A percentile compares a stretch with the other conserved stretches of the same genome.
phyloP scores from a whole-genome alignment of 805 yeast species.

The Teunomyces kruisii region DNA sequence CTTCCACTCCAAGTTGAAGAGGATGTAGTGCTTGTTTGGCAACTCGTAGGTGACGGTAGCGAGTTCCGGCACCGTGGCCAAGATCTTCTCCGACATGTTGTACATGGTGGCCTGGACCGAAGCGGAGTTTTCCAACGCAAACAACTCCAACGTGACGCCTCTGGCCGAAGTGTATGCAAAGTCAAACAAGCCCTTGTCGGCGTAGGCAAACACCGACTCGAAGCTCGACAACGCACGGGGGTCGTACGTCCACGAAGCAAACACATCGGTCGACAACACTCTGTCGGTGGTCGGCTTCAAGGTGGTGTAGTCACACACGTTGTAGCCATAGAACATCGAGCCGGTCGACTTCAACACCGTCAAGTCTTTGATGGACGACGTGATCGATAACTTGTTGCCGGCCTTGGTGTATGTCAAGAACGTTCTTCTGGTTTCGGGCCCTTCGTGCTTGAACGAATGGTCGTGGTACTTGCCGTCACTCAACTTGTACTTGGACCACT shows the following conservation, averaged over 20 bases:
- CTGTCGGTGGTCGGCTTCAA: conserved; percentile 81
- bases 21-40: conserved; percentile 91
- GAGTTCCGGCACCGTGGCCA: conserved; percentile 56
- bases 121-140: conserved; percentile 86
- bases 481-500: conserved; percentile 77
- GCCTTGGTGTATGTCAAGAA: conserved; percentile 50
- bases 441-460: conserved; percentile 84
- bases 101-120: conserved; percentile 97
- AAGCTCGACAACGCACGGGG: conserved; percentile 50
- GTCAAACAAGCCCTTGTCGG: conserved; percentile 68
- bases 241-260: conserved; percentile 69
- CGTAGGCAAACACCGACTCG: conserved; percentile 46
- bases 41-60: conserved; percentile 68
- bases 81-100: conserved; percentile 79
- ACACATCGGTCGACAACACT: conserved; percentile 83
- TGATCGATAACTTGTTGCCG: conserved; percentile 52
- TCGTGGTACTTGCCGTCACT: conserved; percentile 67
- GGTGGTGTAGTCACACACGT: conserved; percentile 86
- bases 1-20: conserved; percentile 80
- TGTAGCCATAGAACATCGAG: conserved; percentile 87
- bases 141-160: conserved; percentile 66
- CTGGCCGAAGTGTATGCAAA: conserved; percentile 60
- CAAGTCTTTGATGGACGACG: conserved; percentile 73
- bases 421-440: conserved; percentile 75
- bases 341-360: conserved; percentile 89